Conservation (phyloP, 805 yeast species). For the Candida dajiaensis region DNA sequence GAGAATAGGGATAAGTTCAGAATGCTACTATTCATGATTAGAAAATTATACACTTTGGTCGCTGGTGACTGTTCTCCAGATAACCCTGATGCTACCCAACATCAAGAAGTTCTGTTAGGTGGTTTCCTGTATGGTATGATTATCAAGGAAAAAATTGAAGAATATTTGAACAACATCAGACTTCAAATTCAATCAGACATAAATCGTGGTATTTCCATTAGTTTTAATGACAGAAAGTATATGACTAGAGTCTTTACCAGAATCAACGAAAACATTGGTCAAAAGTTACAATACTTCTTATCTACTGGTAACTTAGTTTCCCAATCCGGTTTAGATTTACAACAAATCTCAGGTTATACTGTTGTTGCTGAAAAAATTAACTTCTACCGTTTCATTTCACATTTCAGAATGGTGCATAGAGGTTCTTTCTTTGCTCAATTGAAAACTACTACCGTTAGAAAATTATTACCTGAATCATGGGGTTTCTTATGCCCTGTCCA, state of each 20-base stretch:
- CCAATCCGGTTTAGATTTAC: constrained; percentile 95
- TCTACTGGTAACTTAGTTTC: constrained; percentile 97
- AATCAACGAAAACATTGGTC: constrained; percentile 90
- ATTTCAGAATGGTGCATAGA: constrained; percentile 98
- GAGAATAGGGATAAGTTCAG: constrained; percentile 76
- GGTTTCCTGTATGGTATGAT: constrained; percentile 97
- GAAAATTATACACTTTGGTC: constrained; percentile 89
- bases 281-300: constrained; percentile 86
- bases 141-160: constrained; percentile 92
- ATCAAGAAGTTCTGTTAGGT: constrained; percentile 92
- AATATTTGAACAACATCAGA: constrained; percentile 69
- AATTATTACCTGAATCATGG: constrained; percentile 96
- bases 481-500: constrained; percentile 98
- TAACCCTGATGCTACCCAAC: constrained; percentile 99
- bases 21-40: constrained; percentile 86
- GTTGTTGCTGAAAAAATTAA: constrained; percentile 98
- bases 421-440: constrained; percentile 98
- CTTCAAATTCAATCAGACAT: constrained; percentile 75
- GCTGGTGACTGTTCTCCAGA: constrained; percentile 97
- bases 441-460: constrained; percentile 96
- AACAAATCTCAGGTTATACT: constrained; percentile 96
- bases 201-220: constrained; percentile 72
- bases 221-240: constrained; percentile 79
- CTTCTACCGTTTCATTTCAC: constrained; percentile 95
- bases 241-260: constrained; percentile 73